Conservation (phyloP, 2,329 filamentous ascomycete species). For the Plenodomus lindquistii region DNA sequence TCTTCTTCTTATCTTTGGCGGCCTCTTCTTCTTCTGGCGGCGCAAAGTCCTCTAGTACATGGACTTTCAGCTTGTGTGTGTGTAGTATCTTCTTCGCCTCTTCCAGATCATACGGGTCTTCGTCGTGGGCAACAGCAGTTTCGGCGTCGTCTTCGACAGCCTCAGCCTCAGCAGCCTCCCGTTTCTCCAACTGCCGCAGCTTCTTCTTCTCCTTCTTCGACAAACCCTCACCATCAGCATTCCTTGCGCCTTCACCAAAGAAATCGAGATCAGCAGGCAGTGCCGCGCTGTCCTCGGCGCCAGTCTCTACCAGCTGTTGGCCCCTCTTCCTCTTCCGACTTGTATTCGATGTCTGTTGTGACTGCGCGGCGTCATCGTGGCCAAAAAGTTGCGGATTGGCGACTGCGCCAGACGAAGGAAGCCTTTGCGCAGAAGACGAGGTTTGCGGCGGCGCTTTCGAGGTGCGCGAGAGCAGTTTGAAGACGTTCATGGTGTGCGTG, state of each 20-base stretch:
- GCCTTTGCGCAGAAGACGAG: conserved; percentile 45
- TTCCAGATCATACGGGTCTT: conserved; percentile 61
- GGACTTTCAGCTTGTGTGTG: conserved; percentile 83
- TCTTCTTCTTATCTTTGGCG: conserved; percentile 58
- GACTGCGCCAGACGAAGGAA: conserved; percentile 67
- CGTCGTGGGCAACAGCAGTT: not conserved
- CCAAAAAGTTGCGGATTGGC: conserved; percentile 71
- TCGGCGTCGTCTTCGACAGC: not conserved
- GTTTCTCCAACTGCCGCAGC: conserved; percentile 9
- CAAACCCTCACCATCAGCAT: conserved; percentile 6
- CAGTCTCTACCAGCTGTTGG: conserved; percentile 15
- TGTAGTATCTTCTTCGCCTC: conserved; percentile 75
- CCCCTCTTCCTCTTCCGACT: conserved; percentile 51
- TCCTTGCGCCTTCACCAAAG: conserved; percentile 38
- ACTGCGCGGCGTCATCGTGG: conserved; percentile 46
- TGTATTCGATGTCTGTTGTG: conserved; percentile 20
- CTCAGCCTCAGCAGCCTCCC: conserved; percentile 6
- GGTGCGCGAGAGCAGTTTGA: conserved; percentile 72
- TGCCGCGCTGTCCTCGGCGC: not conserved
- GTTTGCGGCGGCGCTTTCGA: conserved; percentile 58
- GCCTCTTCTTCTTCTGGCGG: conserved; percentile 49
- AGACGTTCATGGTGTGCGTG: conserved; percentile 73
- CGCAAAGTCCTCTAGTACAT: conserved; percentile 63
- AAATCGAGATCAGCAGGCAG: conserved; percentile 49
- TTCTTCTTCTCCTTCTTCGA: conserved; percentile 22